phyloP scores from a whole-genome alignment of 1,139 yeast species.

The Scheffersomyces illinoinensis region DNA sequence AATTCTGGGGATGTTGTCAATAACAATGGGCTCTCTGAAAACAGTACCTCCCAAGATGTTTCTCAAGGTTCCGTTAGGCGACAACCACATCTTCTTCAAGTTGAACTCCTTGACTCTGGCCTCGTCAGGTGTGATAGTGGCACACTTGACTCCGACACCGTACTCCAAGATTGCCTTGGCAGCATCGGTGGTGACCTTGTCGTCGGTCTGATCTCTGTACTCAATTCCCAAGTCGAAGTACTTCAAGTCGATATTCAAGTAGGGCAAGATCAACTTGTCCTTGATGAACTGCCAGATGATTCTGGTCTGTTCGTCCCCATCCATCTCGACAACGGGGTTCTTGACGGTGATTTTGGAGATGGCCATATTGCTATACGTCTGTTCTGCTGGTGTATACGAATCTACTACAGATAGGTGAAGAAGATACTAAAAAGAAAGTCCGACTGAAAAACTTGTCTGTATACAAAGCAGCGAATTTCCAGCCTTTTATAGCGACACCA shows the following conservation, averaged over 20 bases:
- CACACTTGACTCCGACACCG: constrained; percentile 85
- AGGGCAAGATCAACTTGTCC: constrained; percentile 68
- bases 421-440: background rate
- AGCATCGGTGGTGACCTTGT: constrained; percentile 71
- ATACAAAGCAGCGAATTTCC: background rate
- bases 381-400: background rate
- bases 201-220: constrained; percentile 71
- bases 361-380: background rate
- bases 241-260: constrained; percentile 68
- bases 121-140: constrained; percentile 85
- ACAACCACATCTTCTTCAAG: constrained; percentile 80
- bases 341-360: constrained; percentile 62
- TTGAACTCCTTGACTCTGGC: constrained; percentile 74
- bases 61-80: constrained; percentile 84
- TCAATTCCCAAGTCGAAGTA: constrained; percentile 75
- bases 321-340: constrained; percentile 77
- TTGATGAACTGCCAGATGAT: constrained; percentile 80
- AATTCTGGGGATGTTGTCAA: constrained; percentile 72
- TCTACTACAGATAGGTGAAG: background rate
- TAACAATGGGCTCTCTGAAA: constrained; percentile 80
- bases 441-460: background rate
- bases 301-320: constrained; percentile 87
- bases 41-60: constrained; percentile 82
- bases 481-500: background rate
- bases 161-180: constrained; percentile 73